These are phyloP conservation scores for Backusella morwellensis DNA, from an alignment of 192 early-diverging fungal genomes.

Conservation along the genomic window DNA sequence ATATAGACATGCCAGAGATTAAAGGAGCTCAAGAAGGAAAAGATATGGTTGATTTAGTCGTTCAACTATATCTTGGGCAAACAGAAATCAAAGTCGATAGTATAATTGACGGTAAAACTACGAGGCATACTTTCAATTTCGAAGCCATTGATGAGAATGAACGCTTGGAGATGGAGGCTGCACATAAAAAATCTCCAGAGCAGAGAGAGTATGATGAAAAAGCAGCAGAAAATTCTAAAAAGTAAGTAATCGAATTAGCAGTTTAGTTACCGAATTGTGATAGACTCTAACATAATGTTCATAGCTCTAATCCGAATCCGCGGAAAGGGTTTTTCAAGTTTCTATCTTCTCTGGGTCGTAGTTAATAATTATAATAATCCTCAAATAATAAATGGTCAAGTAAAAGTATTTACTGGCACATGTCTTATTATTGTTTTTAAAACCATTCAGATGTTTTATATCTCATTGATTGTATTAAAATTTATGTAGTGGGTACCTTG, in stretches of 20 bases:
- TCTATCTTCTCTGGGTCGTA: neutral
- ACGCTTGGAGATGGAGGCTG: neutral
- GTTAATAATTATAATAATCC: neutral
- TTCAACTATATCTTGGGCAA: neutral
- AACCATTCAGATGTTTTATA: neutral
- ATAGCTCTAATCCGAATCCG: neutral
- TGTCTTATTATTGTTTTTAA: neutral
- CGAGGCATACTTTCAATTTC: neutral
- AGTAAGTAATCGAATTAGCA: neutral
- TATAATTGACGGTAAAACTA: neutral
- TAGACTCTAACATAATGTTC: neutral
- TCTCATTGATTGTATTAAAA: neutral
- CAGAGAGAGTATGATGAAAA: neutral
- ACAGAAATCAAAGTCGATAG: conserved; percentile 5
- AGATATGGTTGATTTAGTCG: neutral
- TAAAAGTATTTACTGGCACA: neutral
- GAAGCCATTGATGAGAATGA: neutral
- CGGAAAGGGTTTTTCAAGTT: neutral
- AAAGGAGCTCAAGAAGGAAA: neutral
- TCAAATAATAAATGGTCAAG: neutral
- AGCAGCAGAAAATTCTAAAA: neutral
- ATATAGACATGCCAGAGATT: neutral
- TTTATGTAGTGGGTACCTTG: neutral
- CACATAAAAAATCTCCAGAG: neutral
- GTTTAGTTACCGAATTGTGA: neutral